Evolutionary conservation across 106 monocot genomes (phyloP).

Genomic region (Dioscorea alata): DNA sequence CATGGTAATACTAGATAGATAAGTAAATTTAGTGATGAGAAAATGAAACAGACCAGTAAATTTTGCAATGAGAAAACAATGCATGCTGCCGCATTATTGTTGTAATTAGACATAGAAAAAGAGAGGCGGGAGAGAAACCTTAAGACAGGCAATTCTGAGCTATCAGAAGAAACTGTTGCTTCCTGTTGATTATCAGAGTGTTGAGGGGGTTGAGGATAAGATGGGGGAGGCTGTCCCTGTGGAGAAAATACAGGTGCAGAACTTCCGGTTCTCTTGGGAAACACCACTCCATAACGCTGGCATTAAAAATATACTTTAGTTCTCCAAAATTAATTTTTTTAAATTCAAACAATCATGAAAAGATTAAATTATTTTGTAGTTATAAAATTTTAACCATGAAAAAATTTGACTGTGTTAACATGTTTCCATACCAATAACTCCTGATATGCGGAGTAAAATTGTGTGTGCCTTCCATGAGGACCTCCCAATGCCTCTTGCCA

Average conservation of each 20-base stretch:
- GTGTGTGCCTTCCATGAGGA: slow-evolving; percentile 40
- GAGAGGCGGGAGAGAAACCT: slow-evolving; percentile 22
- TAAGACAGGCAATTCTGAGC: slow-evolving; percentile 30
- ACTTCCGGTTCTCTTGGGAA: slow-evolving; percentile 42
- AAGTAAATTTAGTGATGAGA: no score
- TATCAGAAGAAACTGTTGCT: slow-evolving; percentile 26
- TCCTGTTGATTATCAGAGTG: slow-evolving; percentile 28
- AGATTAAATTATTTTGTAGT: not conserved
- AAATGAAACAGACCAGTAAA: no score
- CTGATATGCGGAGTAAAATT: slow-evolving; percentile 55
- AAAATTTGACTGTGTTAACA: not conserved
- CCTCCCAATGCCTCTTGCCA: slow-evolving; percentile 75
- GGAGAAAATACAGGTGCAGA: slow-evolving; percentile 42
- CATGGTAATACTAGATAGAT: no score
- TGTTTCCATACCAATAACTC: slow-evolving; percentile 40
- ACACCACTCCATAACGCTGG: slow-evolving; percentile 53
- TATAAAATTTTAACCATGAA: not conserved
- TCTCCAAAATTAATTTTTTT: not conserved
- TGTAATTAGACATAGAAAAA: not conserved
- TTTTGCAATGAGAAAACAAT: no score
- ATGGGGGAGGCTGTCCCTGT: slow-evolving; percentile 36
- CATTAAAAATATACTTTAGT: not conserved
- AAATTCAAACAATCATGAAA: slow-evolving; percentile 1
- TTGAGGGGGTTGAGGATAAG: slow-evolving; percentile 20
- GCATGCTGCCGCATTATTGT: no score